Percentiles rank a stretch among this genome's conserved stretches.
phyloP scores from a whole-genome alignment of 495 filamentous ascomycete genomes.

The Talaromyces wortmannii region DNA sequence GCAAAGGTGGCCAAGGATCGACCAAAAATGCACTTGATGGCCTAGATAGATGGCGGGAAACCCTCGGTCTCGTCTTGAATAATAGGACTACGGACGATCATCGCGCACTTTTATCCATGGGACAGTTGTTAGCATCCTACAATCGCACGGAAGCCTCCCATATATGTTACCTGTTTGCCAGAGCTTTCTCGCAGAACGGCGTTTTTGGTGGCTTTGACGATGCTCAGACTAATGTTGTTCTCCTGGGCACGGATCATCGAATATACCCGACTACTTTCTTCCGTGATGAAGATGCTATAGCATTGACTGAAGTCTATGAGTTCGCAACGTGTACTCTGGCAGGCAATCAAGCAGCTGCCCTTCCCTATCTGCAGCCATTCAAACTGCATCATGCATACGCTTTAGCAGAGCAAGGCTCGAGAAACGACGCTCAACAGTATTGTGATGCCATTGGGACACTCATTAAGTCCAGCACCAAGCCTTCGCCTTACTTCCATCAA shows the following conservation, averaged over 20 bases:
- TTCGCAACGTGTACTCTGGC: constrained; percentile 66
- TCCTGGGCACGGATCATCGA: constrained; percentile 77
- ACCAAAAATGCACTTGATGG: constrained; percentile 74
- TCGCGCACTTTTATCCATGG: constrained; percentile 70
- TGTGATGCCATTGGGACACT: constrained; percentile 78
- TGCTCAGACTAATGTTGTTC: constrained; percentile 64
- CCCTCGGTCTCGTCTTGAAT: constrained; percentile 73
- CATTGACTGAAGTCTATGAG: constrained; percentile 91
- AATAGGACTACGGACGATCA: constrained; percentile 79
- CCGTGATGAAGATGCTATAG: constrained; percentile 72
- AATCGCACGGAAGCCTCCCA: constrained; percentile 86
- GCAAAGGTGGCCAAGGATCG: constrained; percentile 52
- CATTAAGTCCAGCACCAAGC: constrained; percentile 74
- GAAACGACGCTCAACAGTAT: constrained; percentile 80
- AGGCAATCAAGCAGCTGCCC: constrained; percentile 44
- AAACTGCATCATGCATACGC: constrained; percentile 81
- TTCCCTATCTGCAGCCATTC: constrained; percentile 81
- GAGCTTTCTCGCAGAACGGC: constrained; percentile 35
- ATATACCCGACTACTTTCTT: constrained; percentile 57
- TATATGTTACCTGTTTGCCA: constrained; percentile 67
- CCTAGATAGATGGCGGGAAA: constrained; percentile 90
- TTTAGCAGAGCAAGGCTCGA: constrained; percentile 75
- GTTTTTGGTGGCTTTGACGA: constrained; percentile 83
- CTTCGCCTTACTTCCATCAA: constrained; percentile 77
- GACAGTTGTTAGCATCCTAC: constrained; percentile 78